Percentiles rank a stretch among this genome's conserved stretches.
These are phyloP conservation scores for Penicillium hesseltinei DNA, from an alignment of 2,329 filamentous ascomycete genomes.

Conservation along the genomic window DNA sequence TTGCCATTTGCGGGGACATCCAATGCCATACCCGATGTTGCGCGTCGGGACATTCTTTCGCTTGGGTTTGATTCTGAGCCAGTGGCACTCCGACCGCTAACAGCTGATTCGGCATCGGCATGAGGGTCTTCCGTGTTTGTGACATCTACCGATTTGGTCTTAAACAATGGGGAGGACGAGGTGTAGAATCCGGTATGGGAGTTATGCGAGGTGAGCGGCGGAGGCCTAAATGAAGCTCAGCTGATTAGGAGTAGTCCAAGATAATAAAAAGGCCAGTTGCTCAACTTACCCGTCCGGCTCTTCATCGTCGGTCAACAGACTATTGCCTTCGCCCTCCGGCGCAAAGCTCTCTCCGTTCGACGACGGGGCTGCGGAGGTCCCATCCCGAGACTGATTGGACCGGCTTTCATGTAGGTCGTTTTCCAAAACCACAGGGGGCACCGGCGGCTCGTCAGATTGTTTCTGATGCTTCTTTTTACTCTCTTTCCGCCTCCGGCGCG, in stretches of 20 bases:
- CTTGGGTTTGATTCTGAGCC: conserved; percentile 45
- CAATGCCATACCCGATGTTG: conserved; percentile 30
- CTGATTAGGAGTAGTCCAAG: neutral
- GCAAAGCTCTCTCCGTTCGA: conserved; percentile 23
- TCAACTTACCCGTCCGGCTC: conserved; percentile 42
- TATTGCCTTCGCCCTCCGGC: conserved; percentile 26
- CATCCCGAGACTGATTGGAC: conserved; percentile 28
- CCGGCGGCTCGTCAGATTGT: conserved; percentile 22
- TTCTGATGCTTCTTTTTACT: conserved; percentile 29
- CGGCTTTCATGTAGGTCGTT: conserved; percentile 22
- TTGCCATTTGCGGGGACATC: conserved; percentile 38
- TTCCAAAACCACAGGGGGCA: conserved; percentile 24
- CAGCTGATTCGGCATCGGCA: conserved; percentile 27
- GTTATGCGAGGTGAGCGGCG: conserved; percentile 56
- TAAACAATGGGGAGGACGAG: conserved; percentile 66
- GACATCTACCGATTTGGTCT: conserved; percentile 51
- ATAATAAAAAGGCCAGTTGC: neutral
- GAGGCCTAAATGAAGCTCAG: conserved; percentile 32
- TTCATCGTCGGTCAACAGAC: conserved; percentile 37
- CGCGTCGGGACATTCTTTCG: conserved; percentile 33
- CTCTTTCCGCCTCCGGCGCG: conserved; percentile 47
- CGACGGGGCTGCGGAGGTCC: conserved; percentile 24
- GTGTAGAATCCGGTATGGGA: conserved; percentile 68
- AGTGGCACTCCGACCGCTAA: conserved; percentile 32
- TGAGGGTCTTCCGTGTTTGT: conserved; percentile 36